phyloP scores from a whole-genome alignment of 768 basidiomycete genomes.

The Podaxis pistillaris region DNA sequence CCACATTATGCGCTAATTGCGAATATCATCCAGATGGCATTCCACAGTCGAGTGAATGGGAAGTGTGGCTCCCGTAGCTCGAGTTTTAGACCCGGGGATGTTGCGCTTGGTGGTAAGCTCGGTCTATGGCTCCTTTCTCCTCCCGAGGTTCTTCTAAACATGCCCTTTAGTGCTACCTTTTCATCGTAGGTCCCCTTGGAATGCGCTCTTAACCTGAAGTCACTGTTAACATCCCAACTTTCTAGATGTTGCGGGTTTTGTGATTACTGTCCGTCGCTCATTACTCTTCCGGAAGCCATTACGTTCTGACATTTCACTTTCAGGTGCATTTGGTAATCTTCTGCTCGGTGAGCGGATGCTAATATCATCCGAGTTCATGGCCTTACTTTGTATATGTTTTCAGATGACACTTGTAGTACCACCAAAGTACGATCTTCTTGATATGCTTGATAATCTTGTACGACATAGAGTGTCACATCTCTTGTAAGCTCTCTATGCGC shows the following conservation, averaged over 20 bases:
- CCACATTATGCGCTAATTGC: constrained; percentile 55
- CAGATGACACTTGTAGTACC: constrained; percentile 54
- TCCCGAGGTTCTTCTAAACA: constrained; percentile 10
- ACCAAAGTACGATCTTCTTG: constrained; percentile 41
- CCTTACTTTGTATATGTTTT: not conserved
- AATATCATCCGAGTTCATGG: not conserved
- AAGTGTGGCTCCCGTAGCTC: constrained; percentile 25
- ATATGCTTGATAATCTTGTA: constrained; percentile 45
- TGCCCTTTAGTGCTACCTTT: constrained; percentile 29
- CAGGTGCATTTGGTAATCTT: constrained; percentile 59
- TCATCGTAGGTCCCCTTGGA: constrained; percentile 40
- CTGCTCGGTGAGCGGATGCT: constrained; percentile 37
- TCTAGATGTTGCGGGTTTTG: constrained; percentile 42
- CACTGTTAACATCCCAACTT: not conserved
- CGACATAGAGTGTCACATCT: constrained; percentile 47
- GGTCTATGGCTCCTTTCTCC: not conserved
- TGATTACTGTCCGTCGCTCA: constrained; percentile 43
- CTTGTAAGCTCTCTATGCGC: constrained; percentile 27
- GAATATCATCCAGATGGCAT: constrained; percentile 51
- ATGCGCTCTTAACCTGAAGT: not conserved
- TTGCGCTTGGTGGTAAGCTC: constrained; percentile 36
- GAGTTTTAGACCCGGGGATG: constrained; percentile 49
- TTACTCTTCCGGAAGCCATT: constrained; percentile 1
- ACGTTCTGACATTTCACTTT: constrained; percentile 13
- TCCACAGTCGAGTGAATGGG: constrained; percentile 33